Evolutionary conservation across 2,329 filamentous ascomycete genomes (phyloP), one percentile per base, ranked within the genome.

Genomic region (Penicillium decumbens): DNA sequence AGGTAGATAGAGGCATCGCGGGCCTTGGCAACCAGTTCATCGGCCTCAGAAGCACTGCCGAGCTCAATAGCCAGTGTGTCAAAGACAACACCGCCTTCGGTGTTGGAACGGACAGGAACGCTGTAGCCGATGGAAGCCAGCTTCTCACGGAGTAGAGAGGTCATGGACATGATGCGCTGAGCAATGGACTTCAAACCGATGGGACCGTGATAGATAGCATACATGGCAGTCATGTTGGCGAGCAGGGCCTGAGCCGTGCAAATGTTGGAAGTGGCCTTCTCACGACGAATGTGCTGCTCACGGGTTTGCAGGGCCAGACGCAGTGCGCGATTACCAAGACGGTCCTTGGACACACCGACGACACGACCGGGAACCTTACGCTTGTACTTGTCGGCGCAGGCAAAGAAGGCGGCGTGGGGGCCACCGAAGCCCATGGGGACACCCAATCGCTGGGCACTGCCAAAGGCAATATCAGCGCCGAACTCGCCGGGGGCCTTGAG

Each of bases 221-320:
- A 97, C 75, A 96, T 86, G 47, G 91, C 89, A 60, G 84, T 92
- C 89, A 96, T 96, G 71, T 97, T 97, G 32, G 92, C 92, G 44
- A 96, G 77, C 24, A 97, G 76, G 7, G 92, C 92, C 72, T 97
- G 92, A 1, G 92, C 91, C 1, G 92, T 97, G 75, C 92, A 97
- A 51, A 96, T 91, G 66, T 97, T 97, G 76, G 90, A 95, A 1
- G 92, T 97, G 1, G 92, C 92, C 79, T 96, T 96, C 70, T 97
- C 92, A 64, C 92, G 82, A 57, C 92, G 82, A 67, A 97, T 96
- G 69, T 97, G 92, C 75, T 97, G 92, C 74, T 97, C 92, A 61
- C 92, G 80, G 8, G 92, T 96, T 73, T 97, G 92, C 45, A 96
- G 75, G 15, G 92, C 88, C 65, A 96, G 74, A 61, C 92, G 81